Base-by-base conservation (phyloP, 1,139 yeast genomes). In the Insectozyma bohioensis region DNA sequence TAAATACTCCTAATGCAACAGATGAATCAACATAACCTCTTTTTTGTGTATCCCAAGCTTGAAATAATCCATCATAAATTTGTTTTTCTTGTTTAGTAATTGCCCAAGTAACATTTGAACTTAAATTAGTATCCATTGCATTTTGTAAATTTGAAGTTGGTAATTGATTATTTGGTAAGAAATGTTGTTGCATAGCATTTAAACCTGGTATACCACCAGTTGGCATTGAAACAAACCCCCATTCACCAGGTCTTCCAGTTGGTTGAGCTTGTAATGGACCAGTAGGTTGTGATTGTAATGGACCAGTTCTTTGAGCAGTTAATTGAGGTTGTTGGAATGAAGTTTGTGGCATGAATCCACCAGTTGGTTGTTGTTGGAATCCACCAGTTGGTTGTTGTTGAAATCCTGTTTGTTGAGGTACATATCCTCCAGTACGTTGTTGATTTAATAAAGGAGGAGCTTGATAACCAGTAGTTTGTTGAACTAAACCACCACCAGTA, bases 71-170 rank as follows among this genome's bases (percentile, higher is more conserved):
- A 53, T 88, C 96, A 58, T 88, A 90, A 36, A 88, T 78, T 40
- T 72, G 73, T 55, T 88, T 90, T 52, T 92, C 98, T 48, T 86
- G 92, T 48, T 82, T 80, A 30, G 94, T 75, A 52, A 90, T 80
- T 18, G 92, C 80, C 90, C 92, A 76, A 4, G 76, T 68, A 17
- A 76, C 80, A 43, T 75, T 72, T n/a, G 65, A 53, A 35, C 67
- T 66, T 45, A 63, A 54, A 4, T 63, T 52, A 3, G 78, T 77
- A 18, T 79, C 81, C 80, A 75, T 72, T 4, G 57, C 70, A 39
- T 58, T 63, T 41, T 70, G 77, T 39, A 75, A 63, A 35, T 63
- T 66, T 44, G 66, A 63, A 10, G 63, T 54, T 3, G 72, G 50
- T 36, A 63, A 59, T 31, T 62, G 64, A 36, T 67, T 50, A 36